Conservation (phyloP, 768 basidiomycete genomes). For the Tremella fuciformis region DNA sequence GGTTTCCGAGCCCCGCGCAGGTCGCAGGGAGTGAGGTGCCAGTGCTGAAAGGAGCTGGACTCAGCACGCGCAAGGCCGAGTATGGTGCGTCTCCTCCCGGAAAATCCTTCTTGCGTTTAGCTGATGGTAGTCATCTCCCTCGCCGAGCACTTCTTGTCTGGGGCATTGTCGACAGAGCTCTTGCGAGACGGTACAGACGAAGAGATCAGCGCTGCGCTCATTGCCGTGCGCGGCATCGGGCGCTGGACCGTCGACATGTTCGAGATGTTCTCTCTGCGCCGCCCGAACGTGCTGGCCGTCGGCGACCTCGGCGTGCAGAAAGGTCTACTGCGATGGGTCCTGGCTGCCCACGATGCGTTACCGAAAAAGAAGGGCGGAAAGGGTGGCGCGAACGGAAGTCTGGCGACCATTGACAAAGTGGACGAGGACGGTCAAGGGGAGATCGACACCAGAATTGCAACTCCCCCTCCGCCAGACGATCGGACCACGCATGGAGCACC, state of each 20-base stretch:
- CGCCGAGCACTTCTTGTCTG: slow-evolving; percentile 74
- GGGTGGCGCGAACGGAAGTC: neutral
- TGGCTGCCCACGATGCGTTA: slow-evolving; percentile 42
- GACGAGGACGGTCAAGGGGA: slow-evolving; percentile 19
- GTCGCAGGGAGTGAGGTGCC: slow-evolving; percentile 63
- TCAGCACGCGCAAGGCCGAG: slow-evolving; percentile 83
- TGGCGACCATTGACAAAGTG: slow-evolving; percentile 16
- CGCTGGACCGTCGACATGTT: slow-evolving; percentile 79
- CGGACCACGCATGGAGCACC: slow-evolving; percentile 8
- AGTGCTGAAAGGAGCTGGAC: slow-evolving; percentile 67
- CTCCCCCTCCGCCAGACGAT: neutral
- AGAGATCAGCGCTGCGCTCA: slow-evolving; percentile 70
- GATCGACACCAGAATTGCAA: slow-evolving; percentile 22
- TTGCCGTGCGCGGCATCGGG: slow-evolving; percentile 76
- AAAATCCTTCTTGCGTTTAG: neutral
- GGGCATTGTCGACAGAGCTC: slow-evolving; percentile 70
- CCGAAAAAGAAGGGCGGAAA: slow-evolving; percentile 16
- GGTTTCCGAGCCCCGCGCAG: slow-evolving; percentile 69
- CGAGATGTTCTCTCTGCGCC: slow-evolving; percentile 77
- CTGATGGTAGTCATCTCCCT: slow-evolving; percentile 65
- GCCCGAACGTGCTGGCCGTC: slow-evolving; percentile 74
- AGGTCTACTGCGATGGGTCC: slow-evolving; percentile 49
- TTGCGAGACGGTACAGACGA: slow-evolving; percentile 71
- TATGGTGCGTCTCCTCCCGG: slow-evolving; percentile 60
- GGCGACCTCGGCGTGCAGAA: slow-evolving; percentile 78